phyloP scores from a whole-genome alignment of 306 rosid genomes.

The Echinosophora koreensis region DNA sequence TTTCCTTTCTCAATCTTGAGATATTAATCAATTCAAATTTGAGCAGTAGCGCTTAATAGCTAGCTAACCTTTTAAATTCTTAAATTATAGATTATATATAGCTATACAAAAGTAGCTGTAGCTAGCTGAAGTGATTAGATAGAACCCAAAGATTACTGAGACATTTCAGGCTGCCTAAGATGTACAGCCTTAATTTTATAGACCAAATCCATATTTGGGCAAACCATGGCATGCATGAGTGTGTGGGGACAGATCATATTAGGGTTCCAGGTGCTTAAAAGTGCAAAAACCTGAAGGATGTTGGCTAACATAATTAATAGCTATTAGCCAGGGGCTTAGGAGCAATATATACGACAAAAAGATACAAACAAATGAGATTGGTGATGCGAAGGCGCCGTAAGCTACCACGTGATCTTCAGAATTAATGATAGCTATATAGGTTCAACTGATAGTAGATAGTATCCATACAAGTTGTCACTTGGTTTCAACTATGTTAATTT shows the following conservation, averaged over 20 bases:
- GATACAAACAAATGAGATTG: conserved; percentile 47
- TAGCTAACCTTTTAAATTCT: conserved; percentile 4
- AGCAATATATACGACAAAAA: conserved; percentile 51
- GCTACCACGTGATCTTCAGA: conserved; percentile 29
- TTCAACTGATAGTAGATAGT: conserved; percentile 46
- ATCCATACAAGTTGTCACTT: conserved; percentile 48
- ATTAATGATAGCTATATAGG: conserved; percentile 30
- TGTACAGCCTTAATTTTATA: conserved; percentile 45
- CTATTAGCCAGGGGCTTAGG: conserved; percentile 41
- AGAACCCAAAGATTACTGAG: conserved; percentile 52
- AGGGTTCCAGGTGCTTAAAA: conserved; percentile 62
- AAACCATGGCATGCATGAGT: conserved; percentile 46
- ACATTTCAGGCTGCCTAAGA: conserved; percentile 60
- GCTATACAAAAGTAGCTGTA: conserved; percentile 18
- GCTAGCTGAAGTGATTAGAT: conserved; percentile 51
- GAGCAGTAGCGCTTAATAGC: not conserved
- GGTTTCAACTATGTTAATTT: conserved; percentile 32
- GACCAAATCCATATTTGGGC: conserved; percentile 55
- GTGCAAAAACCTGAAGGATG: conserved; percentile 47
- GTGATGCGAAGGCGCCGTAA: conserved; percentile 46
- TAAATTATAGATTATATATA: not conserved
- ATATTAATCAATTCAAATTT: not conserved
- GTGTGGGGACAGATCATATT: conserved; percentile 44
- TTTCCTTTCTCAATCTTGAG: not conserved
- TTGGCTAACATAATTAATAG: conserved; percentile 27